Conservation (phyloP, 306 rosid species). For the Purshia tridentata region DNA sequence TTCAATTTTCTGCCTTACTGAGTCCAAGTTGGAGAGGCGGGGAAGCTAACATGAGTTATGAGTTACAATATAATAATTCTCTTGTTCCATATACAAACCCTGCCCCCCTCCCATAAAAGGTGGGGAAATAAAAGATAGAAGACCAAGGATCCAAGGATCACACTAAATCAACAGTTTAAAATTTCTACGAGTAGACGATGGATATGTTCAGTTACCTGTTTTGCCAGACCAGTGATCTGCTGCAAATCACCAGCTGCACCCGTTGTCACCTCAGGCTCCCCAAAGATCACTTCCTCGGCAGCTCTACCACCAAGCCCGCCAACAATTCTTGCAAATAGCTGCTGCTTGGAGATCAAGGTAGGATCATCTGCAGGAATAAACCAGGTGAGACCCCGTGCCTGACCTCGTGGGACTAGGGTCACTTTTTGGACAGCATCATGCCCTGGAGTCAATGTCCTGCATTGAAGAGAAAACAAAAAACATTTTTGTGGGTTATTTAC, state of each 20-base stretch:
- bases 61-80: background rate
- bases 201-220: constrained; percentile 57
- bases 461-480: constrained; percentile 24
- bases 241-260: constrained; percentile 98
- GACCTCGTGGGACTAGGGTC: constrained; percentile 92
- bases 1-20: background rate
- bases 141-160: too few species aligned
- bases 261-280: constrained; percentile 97
- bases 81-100: too few species aligned
- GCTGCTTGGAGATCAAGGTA: constrained; percentile 90
- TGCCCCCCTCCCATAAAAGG: too few species aligned
- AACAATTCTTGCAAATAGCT: constrained; percentile 96
- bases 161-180: background rate
- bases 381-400: constrained; percentile 99
- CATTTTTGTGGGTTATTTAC: background rate
- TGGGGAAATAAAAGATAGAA: background rate
- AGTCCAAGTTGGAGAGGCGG: background rate
- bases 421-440: constrained; percentile 95
- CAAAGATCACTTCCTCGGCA: constrained; percentile 93
- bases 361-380: constrained; percentile 96
- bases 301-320: constrained; percentile 99
- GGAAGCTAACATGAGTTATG: background rate
- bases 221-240: constrained; percentile 92
- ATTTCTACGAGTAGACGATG: constrained; percentile 5
- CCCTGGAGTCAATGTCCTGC: constrained; percentile 96